These are phyloP conservation scores for Acanthochlamys bracteata DNA, from an alignment of 106 monocot genomes.

Conservation along the genomic window DNA sequence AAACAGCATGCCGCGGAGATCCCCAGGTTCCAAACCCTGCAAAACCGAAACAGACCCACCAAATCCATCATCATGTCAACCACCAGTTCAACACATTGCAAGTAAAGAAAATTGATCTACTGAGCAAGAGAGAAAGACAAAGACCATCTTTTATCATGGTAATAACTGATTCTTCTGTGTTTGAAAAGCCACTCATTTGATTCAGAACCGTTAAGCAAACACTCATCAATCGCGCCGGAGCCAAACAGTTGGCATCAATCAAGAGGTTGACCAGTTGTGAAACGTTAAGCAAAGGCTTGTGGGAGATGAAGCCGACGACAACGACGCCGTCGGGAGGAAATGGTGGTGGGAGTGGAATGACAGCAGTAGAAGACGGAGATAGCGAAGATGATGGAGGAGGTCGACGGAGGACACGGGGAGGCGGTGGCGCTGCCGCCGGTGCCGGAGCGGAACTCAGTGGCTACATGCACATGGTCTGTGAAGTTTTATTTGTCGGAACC, in stretches of 20 bases:
- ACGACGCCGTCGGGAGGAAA: slow-evolving; percentile 49
- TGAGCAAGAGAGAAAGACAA: slow-evolving; percentile 35
- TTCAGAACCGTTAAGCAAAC: neutral
- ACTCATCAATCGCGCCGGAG: slow-evolving; percentile 31
- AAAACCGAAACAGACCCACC: slow-evolving; percentile 11
- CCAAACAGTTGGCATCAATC: slow-evolving; percentile 71
- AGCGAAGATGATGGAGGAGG: neutral
- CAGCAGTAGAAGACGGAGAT: neutral
- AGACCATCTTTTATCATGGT: slow-evolving; percentile 61
- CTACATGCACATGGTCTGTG: neutral
- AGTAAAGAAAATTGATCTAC: slow-evolving; percentile 1
- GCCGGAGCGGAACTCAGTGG: neutral
- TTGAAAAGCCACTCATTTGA: slow-evolving; percentile 26
- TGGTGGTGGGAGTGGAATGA: neutral
- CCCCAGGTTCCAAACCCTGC: slow-evolving; percentile 51
- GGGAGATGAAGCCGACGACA: slow-evolving; percentile 72
- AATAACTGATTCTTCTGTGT: slow-evolving; percentile 41
- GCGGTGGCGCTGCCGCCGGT: slow-evolving; percentile 1
- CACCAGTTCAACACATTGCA: neutral
- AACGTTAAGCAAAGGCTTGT: slow-evolving; percentile 25
- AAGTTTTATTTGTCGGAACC: no score
- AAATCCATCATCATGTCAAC: neutral
- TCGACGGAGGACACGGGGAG: neutral
- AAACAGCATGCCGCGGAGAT: slow-evolving; percentile 74
- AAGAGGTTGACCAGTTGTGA: slow-evolving; percentile 55